These are phyloP conservation scores for Zizania palustris DNA, from an alignment of 202 grass and related monocot genomes.

Conservation along the genomic window DNA sequence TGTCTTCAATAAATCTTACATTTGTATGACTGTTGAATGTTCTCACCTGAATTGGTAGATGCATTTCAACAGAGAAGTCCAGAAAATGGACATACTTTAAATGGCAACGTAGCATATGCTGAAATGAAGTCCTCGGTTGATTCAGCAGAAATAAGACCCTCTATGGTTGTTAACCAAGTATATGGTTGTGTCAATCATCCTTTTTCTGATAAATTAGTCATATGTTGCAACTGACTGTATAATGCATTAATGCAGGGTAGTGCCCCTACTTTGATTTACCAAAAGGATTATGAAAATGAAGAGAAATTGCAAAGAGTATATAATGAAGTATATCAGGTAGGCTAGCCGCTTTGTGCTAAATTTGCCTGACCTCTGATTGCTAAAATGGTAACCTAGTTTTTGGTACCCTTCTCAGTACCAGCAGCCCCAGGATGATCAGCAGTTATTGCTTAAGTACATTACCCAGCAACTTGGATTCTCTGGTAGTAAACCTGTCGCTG, in stretches of 20 bases:
- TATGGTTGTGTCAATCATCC: conserved; percentile 26
- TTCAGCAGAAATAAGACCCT: conserved; percentile 53
- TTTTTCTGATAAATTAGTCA: conserved; percentile 28
- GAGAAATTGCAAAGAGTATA: conserved; percentile 58
- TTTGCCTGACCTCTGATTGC: conserved; percentile 8
- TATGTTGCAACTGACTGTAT: neutral
- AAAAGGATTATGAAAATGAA: conserved; percentile 62
- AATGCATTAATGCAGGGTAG: conserved; percentile 50
- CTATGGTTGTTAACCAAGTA: conserved; percentile 59
- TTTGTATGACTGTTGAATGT: conserved; percentile 36
- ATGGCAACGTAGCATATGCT: conserved; percentile 60
- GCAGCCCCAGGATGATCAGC: conserved; percentile 65
- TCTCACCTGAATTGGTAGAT: conserved; percentile 47
- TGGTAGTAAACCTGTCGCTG: conserved; percentile 61
- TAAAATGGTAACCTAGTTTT: conserved; percentile 22
- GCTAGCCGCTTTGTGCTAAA: conserved; percentile 36
- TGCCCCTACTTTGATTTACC: conserved; percentile 47
- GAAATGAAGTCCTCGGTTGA: conserved; percentile 44
- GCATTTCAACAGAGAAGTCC: conserved; percentile 71
- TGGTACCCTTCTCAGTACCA: conserved; percentile 45
- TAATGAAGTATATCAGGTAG: conserved; percentile 68
- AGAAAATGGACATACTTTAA: conserved; percentile 82
- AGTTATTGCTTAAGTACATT: conserved; percentile 76
- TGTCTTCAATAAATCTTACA: conserved; percentile 45
- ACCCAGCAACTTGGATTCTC: conserved; percentile 72